Evolutionary conservation across 1,284 basidiomycete genomes (phyloP), one percentile per base, ranked within the genome.

Genomic region (Rhodotorula glutinis): DNA sequence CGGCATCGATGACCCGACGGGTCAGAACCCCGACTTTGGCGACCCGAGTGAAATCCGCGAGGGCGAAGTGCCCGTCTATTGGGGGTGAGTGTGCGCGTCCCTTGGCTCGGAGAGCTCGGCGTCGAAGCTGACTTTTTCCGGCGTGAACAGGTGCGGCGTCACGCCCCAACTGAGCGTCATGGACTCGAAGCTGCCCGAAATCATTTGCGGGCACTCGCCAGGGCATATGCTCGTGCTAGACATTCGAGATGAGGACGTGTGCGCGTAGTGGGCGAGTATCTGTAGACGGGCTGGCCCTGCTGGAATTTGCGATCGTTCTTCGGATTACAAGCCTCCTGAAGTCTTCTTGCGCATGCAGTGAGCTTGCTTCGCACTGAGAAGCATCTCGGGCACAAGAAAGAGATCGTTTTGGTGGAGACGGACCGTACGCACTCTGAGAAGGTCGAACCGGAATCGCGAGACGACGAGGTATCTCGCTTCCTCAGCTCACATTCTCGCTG

Each of bases 41-140:
- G 65, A 59, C 8, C 33, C 53, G 52, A 62, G 60, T 40, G 65
- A 62, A 51, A 44, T 66, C n/a, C 30, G 73, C 23, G 71, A 75
- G 13, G 77, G 74, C 17, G 77, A 78, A 40, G 71, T 77, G 16
- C 75, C 77, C 2, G 76, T 77, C 2, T 78, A 75, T 62, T 78
- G 77, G 77, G 77, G 49, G 33, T 21, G 40, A 51, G 29, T 46
- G 25, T 40, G 43, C 25, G n/a, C 13, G 27, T 23, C 25, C n/a
- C 38, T 11, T 2, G 4, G n/a, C n/a, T n/a, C 23, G 29, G 5
- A 38, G 40, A 14, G 5, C 44, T 19, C n/a, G 33, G 33, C 33
- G 17, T 56, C 23, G 14, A 11, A 8, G n/a, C 33, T n/a, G 27
- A 0, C 0, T 23, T 19, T 30, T 2, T n/a, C n/a, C n/a, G n/a